Evolutionary conservation across 208 protist species (phyloP), one percentile per base, ranked within the genome.

Genomic region (Herpetomonas samuelpessoai): DNA sequence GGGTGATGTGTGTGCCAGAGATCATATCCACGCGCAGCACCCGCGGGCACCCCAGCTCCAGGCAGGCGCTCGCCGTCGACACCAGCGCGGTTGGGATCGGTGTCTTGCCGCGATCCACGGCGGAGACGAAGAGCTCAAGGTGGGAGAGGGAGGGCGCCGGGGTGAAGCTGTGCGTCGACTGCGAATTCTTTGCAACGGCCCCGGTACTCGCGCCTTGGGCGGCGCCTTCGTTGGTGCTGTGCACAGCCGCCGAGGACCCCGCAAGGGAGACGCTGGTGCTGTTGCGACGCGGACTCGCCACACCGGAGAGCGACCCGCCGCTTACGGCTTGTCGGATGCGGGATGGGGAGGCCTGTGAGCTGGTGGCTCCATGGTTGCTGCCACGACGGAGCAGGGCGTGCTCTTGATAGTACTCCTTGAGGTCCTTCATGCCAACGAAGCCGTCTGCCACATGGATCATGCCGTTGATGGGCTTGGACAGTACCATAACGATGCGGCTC

Each of bases 11-110:
- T 49, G 58, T 59, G 7, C 78, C 78, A 14, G 46, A 44, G 0
- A 73, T 26, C 3, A 92, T 19, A 54, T 93, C 84, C 4, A 95
- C 52, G 0, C 83, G 83, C 52, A 95, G 69, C 48, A 92, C 89
- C 10, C 89, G 86, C 35, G 65, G 61, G 24, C 76, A 85, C 2
- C 74, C 79, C 12, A 91, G 74, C 3, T 79, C 57, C 49, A 86
- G 60, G 69, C 89, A 95, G 29, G 91, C 45, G 35, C 73, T 68
- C 14, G 77, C 73, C 16, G 86, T 57, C 25, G 74, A 47, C 7
- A 79, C 89, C 2, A 67, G 66, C 35, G 83, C 77, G 4, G 55
- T 73, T 25, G 65, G 57, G 22, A 62, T 74, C 4, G 81, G 54
- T 39, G 59, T 56, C 7, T 65, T 61, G 27, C 62, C 52, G n/a